Evolutionary conservation across 768 basidiomycete species (phyloP), one percentile per base, ranked within the genome.

Genomic region (Serendipita sp.): DNA sequence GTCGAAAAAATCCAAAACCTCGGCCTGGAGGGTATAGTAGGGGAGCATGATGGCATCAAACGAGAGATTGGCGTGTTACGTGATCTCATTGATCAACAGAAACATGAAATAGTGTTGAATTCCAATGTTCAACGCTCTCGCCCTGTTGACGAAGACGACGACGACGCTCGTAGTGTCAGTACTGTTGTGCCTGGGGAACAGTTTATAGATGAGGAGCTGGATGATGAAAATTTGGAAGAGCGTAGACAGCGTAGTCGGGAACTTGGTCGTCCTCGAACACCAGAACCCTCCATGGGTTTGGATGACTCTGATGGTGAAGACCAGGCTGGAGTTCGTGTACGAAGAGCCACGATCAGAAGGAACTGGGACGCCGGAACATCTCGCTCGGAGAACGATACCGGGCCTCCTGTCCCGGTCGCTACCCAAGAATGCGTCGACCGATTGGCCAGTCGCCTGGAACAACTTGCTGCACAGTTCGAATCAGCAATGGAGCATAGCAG

Each of bases 41-140:
- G 64, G 63, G 92, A 96, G 74, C 92, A 97, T 68, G 92, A 96
- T 65, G 77, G 76, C 5, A 82, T 96, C 71, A 87, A 87, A 73
- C 77, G 78, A 34, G 93, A 98, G 69, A 83, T 98, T 2, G 76
- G 80, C 44, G 76, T 78, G 2, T 76, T 98, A 63, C 78, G 88
- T 13, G 85, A 88, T 56, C 74, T 87, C 69, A 81, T 92, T 75
- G 86, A 89, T 67, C 79, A 81, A 65, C 81, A 81, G 51, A 79
- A 83, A 69, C 77, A 78, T 16, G 83, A 86, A 62, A 71, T 73
- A 24, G 35, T 35, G 16, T 15, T 46, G 62, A 41, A 71, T 74
- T 70, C 80, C 73, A 54, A 71, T 69, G 3, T 70, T 15, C 68
- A 67, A 8, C 34, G 66, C 3, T 70, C 73, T 10, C 68, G 68